These are phyloP conservation scores for Rutstroemia sp. DNA, from an alignment of 2,329 filamentous ascomycete species.

Conservation along the genomic window DNA sequence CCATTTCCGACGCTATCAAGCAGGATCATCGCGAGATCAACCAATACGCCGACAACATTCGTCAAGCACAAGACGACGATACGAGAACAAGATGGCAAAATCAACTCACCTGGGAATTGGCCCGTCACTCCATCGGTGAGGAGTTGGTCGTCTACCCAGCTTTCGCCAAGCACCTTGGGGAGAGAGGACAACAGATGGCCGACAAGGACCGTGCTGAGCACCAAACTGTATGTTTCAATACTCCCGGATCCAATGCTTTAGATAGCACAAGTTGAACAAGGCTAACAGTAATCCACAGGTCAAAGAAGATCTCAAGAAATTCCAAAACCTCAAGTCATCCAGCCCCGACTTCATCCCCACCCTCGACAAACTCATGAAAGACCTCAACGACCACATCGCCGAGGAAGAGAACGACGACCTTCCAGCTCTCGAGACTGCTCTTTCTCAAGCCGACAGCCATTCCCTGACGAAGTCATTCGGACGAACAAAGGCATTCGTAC, in stretches of 20 bases:
- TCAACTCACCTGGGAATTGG: conserved; percentile 42
- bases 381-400: conserved; percentile 39
- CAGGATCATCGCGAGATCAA: conserved; percentile 33
- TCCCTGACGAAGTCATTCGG: conserved; percentile 37
- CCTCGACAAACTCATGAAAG: conserved; percentile 37
- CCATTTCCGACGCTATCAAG: conserved; percentile 29
- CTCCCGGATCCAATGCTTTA: neutral
- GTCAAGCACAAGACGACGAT: conserved; percentile 31
- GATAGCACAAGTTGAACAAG: neutral
- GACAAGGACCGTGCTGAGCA: conserved; percentile 42
- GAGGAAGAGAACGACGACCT: conserved; percentile 45
- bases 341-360: conserved; percentile 37
- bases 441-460: conserved; percentile 32
- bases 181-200: conserved; percentile 36
- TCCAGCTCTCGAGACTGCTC: conserved; percentile 37
- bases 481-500: conserved; percentile 47
- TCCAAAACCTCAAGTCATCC: conserved; percentile 38
- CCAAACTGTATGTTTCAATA: conserved; percentile 21
- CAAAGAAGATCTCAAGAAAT: conserved; percentile 42
- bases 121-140: conserved; percentile 41
- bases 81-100: conserved; percentile 37
- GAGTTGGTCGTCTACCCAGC: conserved; percentile 47
- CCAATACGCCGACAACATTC: conserved; percentile 36
- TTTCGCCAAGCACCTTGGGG: conserved; percentile 40
- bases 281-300: conserved; percentile 32